Percentiles rank a stretch among this genome's conserved stretches.
Conservation (phyloP, 2,329 filamentous ascomycete species). For the Calonectria pseudoturangicola region DNA sequence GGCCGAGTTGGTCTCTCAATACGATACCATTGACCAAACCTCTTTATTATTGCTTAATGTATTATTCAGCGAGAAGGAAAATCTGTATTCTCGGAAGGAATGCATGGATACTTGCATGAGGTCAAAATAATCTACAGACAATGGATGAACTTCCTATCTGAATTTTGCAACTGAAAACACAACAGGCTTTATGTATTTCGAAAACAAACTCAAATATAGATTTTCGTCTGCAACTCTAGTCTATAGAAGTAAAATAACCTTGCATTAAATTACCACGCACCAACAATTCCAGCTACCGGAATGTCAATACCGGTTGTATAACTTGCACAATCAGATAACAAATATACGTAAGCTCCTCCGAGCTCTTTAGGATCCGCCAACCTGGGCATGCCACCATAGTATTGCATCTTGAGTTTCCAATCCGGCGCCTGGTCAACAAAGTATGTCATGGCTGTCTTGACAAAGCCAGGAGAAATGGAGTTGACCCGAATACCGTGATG, state of each 20-base stretch:
- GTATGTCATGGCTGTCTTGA: constrained; percentile 55
- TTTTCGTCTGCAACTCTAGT: too few species aligned
- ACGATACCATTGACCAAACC: too few species aligned
- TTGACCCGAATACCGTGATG: constrained; percentile 68
- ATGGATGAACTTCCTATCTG: too few species aligned
- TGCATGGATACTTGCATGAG: too few species aligned
- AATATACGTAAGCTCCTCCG: constrained; percentile 6
- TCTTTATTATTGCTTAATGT: too few species aligned
- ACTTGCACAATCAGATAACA: constrained; percentile 1
- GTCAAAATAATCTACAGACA: too few species aligned
- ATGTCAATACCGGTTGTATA: constrained; percentile 17
- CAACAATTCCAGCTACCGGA: constrained; percentile 17
- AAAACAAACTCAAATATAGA: too few species aligned
- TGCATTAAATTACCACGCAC: background rate
- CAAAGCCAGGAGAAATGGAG: constrained; percentile 66
- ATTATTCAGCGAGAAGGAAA: too few species aligned
- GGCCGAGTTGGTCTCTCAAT: too few species aligned
- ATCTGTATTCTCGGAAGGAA: too few species aligned
- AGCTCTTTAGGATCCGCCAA: constrained; percentile 10
- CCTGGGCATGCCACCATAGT: constrained; percentile 8
- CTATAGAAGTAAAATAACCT: background rate
- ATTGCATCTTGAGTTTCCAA: constrained; percentile 21
- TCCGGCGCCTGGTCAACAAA: constrained; percentile 16
- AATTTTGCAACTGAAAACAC: too few species aligned
- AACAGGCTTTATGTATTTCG: too few species aligned